A percentile compares a stretch with the other conserved stretches of the same genome.
These are phyloP conservation scores for Phragmites australis DNA, from an alignment of 176 grass and related monocot species.

Conservation along the genomic window DNA sequence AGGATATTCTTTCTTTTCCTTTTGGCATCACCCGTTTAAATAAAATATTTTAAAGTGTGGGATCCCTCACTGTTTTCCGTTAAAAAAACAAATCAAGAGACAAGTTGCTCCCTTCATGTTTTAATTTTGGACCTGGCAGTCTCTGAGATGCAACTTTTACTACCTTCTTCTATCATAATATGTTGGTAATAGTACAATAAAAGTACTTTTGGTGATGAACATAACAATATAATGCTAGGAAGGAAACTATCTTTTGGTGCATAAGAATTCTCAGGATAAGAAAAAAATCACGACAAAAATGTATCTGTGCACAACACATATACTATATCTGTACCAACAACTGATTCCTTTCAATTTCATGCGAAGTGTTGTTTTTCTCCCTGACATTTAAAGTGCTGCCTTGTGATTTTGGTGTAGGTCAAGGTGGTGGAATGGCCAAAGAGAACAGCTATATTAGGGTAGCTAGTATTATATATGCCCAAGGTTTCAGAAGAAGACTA, in stretches of 20 bases:
- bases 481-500: not conserved
- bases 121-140: not conserved
- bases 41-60: no score
- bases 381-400: not conserved
- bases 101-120: not conserved
- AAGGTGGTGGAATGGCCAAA: slow-evolving; percentile 79
- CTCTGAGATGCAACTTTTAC: not conserved
- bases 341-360: not conserved
- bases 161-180: not conserved
- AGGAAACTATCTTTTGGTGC: not conserved
- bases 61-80: no score
- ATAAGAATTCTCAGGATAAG: not conserved
- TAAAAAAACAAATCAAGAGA: not conserved
- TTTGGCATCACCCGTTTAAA: no score
- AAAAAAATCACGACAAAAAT: not conserved
- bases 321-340: not conserved
- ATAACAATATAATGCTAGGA: not conserved
- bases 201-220: not conserved
- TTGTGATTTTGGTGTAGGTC: slow-evolving; percentile 51
- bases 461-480: not conserved
- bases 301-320: not conserved
- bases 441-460: slow-evolving; percentile 58
- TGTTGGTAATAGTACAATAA: not conserved
- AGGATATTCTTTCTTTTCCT: no score
- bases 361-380: not conserved